Conservation (phyloP, 2,329 filamentous ascomycete species). For the Paecilomyces formosus region DNA sequence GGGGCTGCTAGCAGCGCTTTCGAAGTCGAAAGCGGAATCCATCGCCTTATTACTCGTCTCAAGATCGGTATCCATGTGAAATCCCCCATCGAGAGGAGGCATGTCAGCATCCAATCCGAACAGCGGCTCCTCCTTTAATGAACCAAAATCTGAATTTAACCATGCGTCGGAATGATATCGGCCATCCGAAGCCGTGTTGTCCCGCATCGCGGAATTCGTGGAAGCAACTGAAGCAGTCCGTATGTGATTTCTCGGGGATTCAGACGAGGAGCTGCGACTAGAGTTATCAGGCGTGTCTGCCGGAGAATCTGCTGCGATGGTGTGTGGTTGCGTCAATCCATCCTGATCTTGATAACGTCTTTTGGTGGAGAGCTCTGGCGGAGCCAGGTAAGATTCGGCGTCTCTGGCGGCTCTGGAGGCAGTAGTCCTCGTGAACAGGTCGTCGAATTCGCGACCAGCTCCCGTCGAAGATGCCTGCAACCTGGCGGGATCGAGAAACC, state of each 20-base stretch:
- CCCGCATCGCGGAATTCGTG: slow-evolving; percentile 30
- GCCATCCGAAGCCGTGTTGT: slow-evolving; percentile 20
- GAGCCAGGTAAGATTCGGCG: slow-evolving; percentile 21
- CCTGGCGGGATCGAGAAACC: slow-evolving; percentile 33
- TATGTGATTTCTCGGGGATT: slow-evolving; percentile 33
- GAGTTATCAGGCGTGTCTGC: slow-evolving; percentile 39
- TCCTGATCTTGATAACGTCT: slow-evolving; percentile 25
- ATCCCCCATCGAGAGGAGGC: slow-evolving; percentile 23
- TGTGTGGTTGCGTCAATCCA: slow-evolving; percentile 23
- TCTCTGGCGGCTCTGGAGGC: slow-evolving; percentile 20
- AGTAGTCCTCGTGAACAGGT: slow-evolving; percentile 30
- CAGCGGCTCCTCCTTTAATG: slow-evolving; percentile 31
- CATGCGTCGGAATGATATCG: slow-evolving; percentile 28
- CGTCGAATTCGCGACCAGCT: slow-evolving; percentile 35
- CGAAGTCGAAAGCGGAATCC: slow-evolving; percentile 43
- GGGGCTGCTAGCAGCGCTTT: slow-evolving; percentile 41
- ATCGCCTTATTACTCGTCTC: slow-evolving; percentile 41
- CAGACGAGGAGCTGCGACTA: slow-evolving; percentile 36
- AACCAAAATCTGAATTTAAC: slow-evolving; percentile 27
- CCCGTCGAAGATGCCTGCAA: slow-evolving; percentile 28
- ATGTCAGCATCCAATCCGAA: slow-evolving; percentile 32
- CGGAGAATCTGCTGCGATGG: slow-evolving; percentile 35
- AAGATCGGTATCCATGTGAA: slow-evolving; percentile 28
- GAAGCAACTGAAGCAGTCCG: slow-evolving; percentile 35
- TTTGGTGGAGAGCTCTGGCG: slow-evolving; percentile 18